Percentiles rank a stretch among this genome's conserved stretches.
phyloP scores from a whole-genome alignment of 257 asterid species.

The Plantago major region DNA sequence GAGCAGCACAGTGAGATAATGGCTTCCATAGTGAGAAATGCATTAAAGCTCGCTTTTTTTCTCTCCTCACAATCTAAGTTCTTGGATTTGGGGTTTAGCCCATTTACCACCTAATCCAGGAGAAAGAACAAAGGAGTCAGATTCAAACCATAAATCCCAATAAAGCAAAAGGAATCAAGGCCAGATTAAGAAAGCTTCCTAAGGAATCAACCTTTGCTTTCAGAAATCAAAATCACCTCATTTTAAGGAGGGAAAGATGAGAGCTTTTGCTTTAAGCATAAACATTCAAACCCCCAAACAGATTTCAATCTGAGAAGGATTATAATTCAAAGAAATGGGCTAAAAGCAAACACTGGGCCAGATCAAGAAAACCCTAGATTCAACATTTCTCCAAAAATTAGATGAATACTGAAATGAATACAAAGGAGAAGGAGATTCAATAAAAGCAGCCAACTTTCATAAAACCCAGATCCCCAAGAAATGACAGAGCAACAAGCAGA shows the following conservation, averaged over 20 bases:
- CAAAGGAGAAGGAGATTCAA: conserved; percentile 1
- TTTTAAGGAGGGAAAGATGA: conserved; percentile 39
- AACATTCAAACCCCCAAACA: conserved; percentile 45
- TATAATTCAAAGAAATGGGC: conserved; percentile 9
- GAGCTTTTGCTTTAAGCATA: conserved; percentile 33
- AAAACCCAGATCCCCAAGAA: conserved; percentile 39
- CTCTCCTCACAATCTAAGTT: conserved; percentile 14
- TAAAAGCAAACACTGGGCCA: conserved; percentile 9
- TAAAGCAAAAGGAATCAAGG: conserved; percentile 67
- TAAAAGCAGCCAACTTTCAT: conserved; percentile 16
- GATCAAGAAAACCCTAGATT: conserved; percentile 23
- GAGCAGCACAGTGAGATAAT: conserved; percentile 89
- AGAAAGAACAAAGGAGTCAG: conserved; percentile 25
- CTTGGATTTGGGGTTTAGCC: conserved; percentile 37
- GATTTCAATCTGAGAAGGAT: conserved; percentile 23
- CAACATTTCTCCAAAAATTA: conserved; percentile 15
- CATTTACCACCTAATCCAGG: conserved; percentile 45
- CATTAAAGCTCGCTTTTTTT: conserved; percentile 49
- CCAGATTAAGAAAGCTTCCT: conserved; percentile 41
- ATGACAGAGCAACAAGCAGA: not conserved
- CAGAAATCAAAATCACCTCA: conserved; percentile 43
- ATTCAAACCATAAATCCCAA: conserved; percentile 44
- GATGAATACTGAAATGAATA: conserved; percentile 5
- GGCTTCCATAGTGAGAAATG: conserved; percentile 99
- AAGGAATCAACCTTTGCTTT: conserved; percentile 68